These are phyloP conservation scores for Claviceps monticola DNA, from an alignment of 2,329 filamentous ascomycete species.

Conservation along the genomic window DNA sequence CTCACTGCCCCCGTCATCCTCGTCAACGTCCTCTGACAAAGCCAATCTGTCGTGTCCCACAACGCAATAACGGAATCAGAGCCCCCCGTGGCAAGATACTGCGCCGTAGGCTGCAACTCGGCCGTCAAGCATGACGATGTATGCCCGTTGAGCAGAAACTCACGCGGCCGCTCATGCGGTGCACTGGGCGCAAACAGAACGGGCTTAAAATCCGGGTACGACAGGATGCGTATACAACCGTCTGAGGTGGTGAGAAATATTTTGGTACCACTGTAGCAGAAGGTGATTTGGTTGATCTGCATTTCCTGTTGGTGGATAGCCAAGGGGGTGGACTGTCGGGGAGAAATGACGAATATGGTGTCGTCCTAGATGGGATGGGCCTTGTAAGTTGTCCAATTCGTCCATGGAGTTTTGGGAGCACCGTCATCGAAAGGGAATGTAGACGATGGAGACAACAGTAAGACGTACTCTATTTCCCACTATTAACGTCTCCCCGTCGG, in stretches of 20 bases:
- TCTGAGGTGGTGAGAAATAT: conserved; percentile 59
- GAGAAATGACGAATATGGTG: conserved; percentile 47
- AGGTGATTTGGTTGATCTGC: conserved; percentile 59
- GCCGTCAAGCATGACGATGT: conserved; percentile 57
- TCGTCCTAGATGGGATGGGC: conserved; percentile 34
- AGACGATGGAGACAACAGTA: not conserved
- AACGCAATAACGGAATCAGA: conserved; percentile 62
- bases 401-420: not conserved
- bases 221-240: conserved; percentile 55
- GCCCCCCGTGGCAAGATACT: conserved; percentile 61
- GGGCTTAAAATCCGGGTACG: conserved; percentile 50
- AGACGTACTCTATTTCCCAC: conserved; percentile 55
- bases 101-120: conserved; percentile 56
- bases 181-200: conserved; percentile 34
- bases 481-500: conserved; percentile 54
- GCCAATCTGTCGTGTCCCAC: conserved; percentile 68
- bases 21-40: conserved; percentile 57
- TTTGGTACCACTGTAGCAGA: conserved; percentile 59
- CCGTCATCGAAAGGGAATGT: not conserved
- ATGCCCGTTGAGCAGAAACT: conserved; percentile 56
- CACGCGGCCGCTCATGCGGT: conserved; percentile 17
- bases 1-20: conserved; percentile 56
- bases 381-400: not conserved
- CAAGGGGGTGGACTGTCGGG: conserved; percentile 40
- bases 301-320: conserved; percentile 45